phyloP scores from a whole-genome alignment of 495 filamentous ascomycete species.

The Penicillium psychrofluorescens region DNA sequence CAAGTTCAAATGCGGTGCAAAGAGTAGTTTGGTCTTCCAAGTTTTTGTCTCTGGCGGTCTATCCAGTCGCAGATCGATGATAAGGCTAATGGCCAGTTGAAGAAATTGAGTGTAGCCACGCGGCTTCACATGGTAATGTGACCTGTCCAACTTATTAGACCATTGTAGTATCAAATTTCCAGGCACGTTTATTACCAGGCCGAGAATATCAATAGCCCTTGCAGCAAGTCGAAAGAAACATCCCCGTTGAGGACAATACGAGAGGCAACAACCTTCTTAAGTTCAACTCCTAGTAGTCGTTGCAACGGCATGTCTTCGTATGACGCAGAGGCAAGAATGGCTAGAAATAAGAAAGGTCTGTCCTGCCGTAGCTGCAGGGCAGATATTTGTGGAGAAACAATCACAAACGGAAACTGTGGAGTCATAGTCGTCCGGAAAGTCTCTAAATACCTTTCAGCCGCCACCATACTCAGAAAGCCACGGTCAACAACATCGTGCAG shows the following conservation, averaged over 20 bases:
- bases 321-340: constrained; percentile 30
- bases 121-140: constrained; percentile 25
- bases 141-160: constrained; percentile 12
- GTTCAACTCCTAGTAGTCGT: constrained; percentile 23
- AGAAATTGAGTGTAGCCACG: constrained; percentile 33
- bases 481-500: constrained; percentile 17
- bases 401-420: constrained; percentile 29
- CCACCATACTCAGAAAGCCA: constrained; percentile 4
- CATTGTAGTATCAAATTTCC: no score
- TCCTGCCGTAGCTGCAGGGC: constrained; percentile 12
- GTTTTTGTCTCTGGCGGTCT: constrained; percentile 19
- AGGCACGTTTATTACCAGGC: constrained; percentile 25
- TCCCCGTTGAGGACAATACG: constrained; percentile 39
- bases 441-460: constrained; percentile 17
- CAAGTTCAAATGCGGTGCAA: background rate
- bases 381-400: constrained; percentile 8
- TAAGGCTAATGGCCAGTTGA: constrained; percentile 35
- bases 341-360: constrained; percentile 24
- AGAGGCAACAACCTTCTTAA: constrained; percentile 31
- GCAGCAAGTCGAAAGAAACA: constrained; percentile 40
- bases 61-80: constrained; percentile 38
- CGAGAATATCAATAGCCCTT: constrained; percentile 39
- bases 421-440: constrained; percentile 11
- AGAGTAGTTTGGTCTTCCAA: constrained; percentile 13
- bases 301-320: constrained; percentile 30